A percentile compares a stretch with the other conserved stretches of the same genome.
phyloP scores from a whole-genome alignment of 306 rosid species.

The Echinosophora koreensis region DNA sequence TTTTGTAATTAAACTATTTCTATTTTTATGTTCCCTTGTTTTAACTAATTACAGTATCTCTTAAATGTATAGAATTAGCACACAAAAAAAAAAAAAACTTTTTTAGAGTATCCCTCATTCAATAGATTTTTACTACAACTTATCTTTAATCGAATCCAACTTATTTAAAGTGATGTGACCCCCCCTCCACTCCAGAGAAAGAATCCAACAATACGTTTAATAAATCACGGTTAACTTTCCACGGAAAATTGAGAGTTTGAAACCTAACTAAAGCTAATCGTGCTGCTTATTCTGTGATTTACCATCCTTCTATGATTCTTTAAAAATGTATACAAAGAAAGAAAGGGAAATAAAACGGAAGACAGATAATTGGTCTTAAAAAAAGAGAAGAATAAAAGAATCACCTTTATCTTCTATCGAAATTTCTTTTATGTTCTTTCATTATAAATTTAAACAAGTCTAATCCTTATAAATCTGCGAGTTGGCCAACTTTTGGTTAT shows the following conservation, averaged over 20 bases:
- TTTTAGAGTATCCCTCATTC: too few relatives aligned
- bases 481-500: not conserved
- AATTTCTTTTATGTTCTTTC: not conserved
- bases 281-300: not conserved
- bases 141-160: not conserved
- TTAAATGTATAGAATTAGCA: too few relatives aligned
- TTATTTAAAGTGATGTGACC: conserved; percentile 1
- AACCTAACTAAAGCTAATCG: conserved; percentile 11
- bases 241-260: conserved; percentile 2
- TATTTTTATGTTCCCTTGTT: too few relatives aligned
- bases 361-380: not conserved
- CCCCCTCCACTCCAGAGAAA: too few relatives aligned
- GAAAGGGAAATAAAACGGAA: not conserved
- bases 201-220: conserved; percentile 20
- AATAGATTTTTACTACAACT: not conserved
- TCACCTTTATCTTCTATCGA: conserved; percentile 1
- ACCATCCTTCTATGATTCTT: not conserved
- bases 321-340: not conserved
- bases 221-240: conserved; percentile 9
- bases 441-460: not conserved
- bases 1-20: too few relatives aligned
- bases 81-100: too few relatives aligned
- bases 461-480: too few relatives aligned
- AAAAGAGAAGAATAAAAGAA: too few relatives aligned
- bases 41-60: too few relatives aligned